Conservation (phyloP, 2,329 filamentous ascomycete species). For the Botrytis aclada region DNA sequence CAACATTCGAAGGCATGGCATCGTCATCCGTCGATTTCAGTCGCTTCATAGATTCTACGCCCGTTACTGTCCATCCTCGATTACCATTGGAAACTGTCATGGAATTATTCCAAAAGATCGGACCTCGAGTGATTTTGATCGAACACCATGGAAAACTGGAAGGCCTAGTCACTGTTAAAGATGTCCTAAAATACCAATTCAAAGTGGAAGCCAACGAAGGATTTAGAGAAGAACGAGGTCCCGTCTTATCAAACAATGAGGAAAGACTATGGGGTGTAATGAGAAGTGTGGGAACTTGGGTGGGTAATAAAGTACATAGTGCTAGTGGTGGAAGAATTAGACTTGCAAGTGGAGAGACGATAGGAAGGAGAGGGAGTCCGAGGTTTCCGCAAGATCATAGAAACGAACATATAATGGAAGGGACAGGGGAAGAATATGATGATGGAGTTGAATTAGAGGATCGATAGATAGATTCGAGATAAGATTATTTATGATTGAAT, state of each 20-base stretch:
- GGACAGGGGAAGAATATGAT: conserved; percentile 49
- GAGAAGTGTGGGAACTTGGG: conserved; percentile 53
- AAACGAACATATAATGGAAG: conserved; percentile 47
- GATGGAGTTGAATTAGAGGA: conserved; percentile 45
- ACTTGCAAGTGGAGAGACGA: conserved; percentile 40
- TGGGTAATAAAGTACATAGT: conserved; percentile 53
- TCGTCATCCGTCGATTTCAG: conserved; percentile 71
- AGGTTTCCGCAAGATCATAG: conserved; percentile 20
- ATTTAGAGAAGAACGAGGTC: conserved; percentile 50
- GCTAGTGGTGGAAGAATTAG: conserved; percentile 56
- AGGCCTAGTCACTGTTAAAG: conserved; percentile 91
- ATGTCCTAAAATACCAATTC: conserved; percentile 96
- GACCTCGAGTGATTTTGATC: conserved; percentile 86
- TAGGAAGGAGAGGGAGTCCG: conserved; percentile 37
- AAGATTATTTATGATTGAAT: neutral
- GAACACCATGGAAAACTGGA: conserved; percentile 82
- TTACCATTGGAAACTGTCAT: conserved; percentile 94
- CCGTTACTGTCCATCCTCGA: conserved; percentile 85
- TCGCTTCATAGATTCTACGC: conserved; percentile 84
- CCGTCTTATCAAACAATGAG: conserved; percentile 52
- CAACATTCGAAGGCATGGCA: conserved; percentile 59
- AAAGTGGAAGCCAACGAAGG: conserved; percentile 86
- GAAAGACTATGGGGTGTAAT: conserved; percentile 64
- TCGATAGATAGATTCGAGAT: conserved; percentile 18
- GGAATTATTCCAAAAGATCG: conserved; percentile 98